Evolutionary conservation across 345 rosid genomes (phyloP).

Genomic region (Citrus reticulata): DNA sequence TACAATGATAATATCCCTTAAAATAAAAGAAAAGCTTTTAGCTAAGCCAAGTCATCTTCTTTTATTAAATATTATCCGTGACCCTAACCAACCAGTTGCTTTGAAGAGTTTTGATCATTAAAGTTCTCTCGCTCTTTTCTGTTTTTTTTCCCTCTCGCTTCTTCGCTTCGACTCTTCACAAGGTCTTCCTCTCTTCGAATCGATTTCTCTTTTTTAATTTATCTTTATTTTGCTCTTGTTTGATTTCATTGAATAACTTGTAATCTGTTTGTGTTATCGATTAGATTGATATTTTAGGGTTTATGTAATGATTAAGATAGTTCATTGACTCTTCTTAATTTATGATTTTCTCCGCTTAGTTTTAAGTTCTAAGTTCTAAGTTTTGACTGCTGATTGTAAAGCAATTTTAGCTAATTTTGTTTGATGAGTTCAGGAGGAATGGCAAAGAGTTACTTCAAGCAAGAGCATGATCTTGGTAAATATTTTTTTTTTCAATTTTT

Average conservation of each 20-base stretch:
- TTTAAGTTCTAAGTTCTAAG: background rate
- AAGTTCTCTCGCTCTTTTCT: background rate
- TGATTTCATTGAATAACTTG: background rate
- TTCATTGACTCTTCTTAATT: background rate
- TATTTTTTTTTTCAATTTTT: background rate
- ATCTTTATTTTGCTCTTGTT: background rate
- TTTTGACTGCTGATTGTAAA: background rate
- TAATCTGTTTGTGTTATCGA: background rate
- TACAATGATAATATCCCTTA: too few species aligned
- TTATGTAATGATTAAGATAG: background rate
- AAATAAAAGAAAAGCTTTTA: too few species aligned
- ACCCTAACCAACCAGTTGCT: slow-evolving; percentile 4
- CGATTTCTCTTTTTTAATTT: background rate
- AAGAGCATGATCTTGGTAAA: slow-evolving; percentile 88
- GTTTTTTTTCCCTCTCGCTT: background rate
- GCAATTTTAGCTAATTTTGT: slow-evolving; percentile 2
- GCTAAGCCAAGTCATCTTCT: background rate
- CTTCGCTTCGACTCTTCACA: background rate
- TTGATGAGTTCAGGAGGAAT: slow-evolving; percentile 37
- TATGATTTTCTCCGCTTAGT: background rate
- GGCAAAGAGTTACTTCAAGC: slow-evolving; percentile 89
- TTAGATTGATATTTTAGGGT: background rate
- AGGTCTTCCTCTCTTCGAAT: slow-evolving; percentile 19
- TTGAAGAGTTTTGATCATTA: slow-evolving; percentile 5
- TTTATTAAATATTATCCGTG: background rate